Base-by-base conservation (phyloP, 108 stramenopile genomes). In the Halocafeteria seosinensis region DNA sequence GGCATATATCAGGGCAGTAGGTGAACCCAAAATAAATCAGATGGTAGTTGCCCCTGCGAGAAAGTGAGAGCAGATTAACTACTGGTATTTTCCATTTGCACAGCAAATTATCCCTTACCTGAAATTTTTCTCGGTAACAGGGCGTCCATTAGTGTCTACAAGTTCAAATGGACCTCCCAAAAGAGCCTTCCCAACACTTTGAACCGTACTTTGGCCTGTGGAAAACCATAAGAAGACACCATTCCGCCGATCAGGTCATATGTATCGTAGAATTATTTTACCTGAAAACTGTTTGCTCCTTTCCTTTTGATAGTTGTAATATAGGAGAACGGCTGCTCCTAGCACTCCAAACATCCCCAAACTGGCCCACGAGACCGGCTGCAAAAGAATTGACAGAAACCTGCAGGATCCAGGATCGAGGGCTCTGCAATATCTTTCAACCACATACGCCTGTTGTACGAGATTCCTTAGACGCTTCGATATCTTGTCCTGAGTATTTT, bases 1-100 rank as follows among this genome's bases (percentile, higher is more conserved):
- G 98, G 60, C 98, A 99, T 73, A 99, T 99, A 69, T 99, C 98
- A 31, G 98, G 98, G 75, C 98, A 99, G 34, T 89, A 87, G 27
- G 92, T 91, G 76, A 99, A 99, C 51, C 98, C 98, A 74, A 99
- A 99, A 78, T 99, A 99, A 5, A 99, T 74, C 9, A 99, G 38
- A 23, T 62, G 24, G 55, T 65, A 73, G 37, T 73, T 21, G 11
- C 82, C 75, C 37, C 62, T n/a, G 63, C 62, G 52, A 30, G 28
- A 5, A 27, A 6, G 28, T 5, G 52, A 3, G 6, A 27, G 3
- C 28, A 21, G 42, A 17, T 21, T 21, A 47, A 47, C 42, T 21
- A 21, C 17, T n/a, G 42, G 17, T n/a, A 47, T n/a, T 47, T 17
- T n/a, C 17, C 17, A n/a, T n/a, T n/a, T n/a, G 17, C 17, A 17